Evolutionary conservation across 805 yeast genomes (phyloP).

Genomic region (Pichia manshurica): DNA sequence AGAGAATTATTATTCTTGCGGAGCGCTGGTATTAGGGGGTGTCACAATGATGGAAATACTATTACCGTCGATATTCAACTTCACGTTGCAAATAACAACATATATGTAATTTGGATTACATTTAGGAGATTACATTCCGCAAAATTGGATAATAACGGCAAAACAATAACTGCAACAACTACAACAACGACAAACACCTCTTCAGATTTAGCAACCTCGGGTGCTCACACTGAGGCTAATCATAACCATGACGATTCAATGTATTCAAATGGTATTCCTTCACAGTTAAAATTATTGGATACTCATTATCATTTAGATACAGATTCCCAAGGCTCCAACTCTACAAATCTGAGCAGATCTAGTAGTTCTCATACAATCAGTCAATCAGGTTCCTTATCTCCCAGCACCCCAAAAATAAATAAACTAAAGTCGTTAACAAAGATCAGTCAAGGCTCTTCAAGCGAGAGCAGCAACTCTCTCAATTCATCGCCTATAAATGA

Average conservation of each 20-base stretch:
- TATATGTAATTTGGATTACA: conserved; percentile 77
- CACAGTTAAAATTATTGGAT: conserved; percentile 47
- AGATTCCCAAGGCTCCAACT: conserved; percentile 22
- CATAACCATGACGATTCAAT: conserved; percentile 3
- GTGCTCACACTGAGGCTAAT: not conserved
- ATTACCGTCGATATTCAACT: conserved; percentile 75
- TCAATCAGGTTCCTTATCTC: conserved; percentile 1
- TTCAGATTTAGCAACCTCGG: no score
- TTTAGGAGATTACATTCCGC: conserved; percentile 48
- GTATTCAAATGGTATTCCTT: conserved; percentile 34
- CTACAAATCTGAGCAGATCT: conserved; percentile 19
- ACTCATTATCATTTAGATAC: conserved; percentile 25
- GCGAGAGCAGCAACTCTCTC: not conserved
- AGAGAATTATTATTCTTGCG: conserved; percentile 48
- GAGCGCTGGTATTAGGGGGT: conserved; percentile 63
- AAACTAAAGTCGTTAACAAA: conserved; percentile 2
- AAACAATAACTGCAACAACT: not conserved
- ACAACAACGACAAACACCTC: not conserved
- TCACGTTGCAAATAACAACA: conserved; percentile 55
- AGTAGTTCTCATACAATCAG: conserved; percentile 19
- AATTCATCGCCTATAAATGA: not conserved
- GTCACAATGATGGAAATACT: conserved; percentile 61
- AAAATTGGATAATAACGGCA: not conserved
- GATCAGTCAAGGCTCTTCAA: not conserved
- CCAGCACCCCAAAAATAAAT: conserved; percentile 5